phyloP scores from a whole-genome alignment of 257 asterid species.

The Solanum ahanhuiri region DNA sequence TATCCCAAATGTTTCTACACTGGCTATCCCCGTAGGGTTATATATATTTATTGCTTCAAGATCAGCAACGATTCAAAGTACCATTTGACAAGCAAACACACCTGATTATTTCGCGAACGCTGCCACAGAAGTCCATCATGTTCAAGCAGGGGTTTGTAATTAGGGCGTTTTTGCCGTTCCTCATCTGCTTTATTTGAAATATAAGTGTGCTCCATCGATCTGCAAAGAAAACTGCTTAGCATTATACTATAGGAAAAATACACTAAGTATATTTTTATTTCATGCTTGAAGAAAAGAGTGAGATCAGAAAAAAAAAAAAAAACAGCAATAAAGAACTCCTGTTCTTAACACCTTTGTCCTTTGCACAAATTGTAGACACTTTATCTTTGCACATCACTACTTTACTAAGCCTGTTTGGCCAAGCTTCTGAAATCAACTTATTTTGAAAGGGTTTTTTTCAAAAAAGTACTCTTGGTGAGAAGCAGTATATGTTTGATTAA shows the following conservation, averaged over 20 bases:
- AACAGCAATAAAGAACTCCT: not conserved
- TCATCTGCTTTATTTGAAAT: conserved; percentile 55
- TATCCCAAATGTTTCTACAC: not conserved
- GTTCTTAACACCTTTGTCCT: not conserved
- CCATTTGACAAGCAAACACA: conserved; percentile 9
- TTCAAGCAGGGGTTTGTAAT: conserved; percentile 67
- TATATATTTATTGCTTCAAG: not conserved
- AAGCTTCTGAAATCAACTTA: not conserved
- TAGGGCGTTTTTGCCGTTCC: conserved; percentile 51
- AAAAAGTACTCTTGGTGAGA: not conserved
- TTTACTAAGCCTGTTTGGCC: not conserved
- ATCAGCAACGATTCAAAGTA: not conserved
- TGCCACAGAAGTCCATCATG: conserved; percentile 73
- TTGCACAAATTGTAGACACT: not conserved
- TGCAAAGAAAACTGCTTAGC: conserved; percentile 15
- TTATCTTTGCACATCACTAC: not conserved
- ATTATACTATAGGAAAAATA: conserved; percentile 1
- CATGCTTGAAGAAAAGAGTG: not conserved
- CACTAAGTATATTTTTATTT: not conserved
- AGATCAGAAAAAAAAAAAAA: not conserved
- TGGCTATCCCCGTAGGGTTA: not conserved
- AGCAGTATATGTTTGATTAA: not conserved
- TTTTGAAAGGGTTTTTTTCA: not conserved
- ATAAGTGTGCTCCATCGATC: conserved; percentile 53
- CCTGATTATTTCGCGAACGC: conserved; percentile 52